Percentiles rank a stretch among this genome's conserved stretches.
Evolutionary conservation across 2,329 filamentous ascomycete species (phyloP).

Genomic region (Cephalotrichum gorgonifer): DNA sequence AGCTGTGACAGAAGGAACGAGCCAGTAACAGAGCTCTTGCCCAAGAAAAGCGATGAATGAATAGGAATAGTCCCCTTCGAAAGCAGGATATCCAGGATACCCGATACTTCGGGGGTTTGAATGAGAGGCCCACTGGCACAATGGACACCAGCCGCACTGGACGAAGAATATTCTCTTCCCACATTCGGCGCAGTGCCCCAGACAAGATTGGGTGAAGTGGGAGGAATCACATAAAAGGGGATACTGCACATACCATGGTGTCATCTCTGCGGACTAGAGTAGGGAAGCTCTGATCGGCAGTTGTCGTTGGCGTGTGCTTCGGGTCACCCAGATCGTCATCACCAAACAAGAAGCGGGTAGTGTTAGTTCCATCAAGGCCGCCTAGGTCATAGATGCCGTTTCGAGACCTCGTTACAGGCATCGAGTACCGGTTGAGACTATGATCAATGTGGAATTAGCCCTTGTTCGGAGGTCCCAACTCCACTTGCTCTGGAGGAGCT

Average conservation of each 20-base stretch:
- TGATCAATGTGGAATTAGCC: conserved; percentile 1
- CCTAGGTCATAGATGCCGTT: conserved; percentile 50
- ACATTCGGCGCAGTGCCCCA: background rate
- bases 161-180: background rate
- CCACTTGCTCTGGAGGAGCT: too few species aligned
- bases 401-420: conserved; percentile 71
- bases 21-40: background rate
- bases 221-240: background rate
- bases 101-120: background rate
- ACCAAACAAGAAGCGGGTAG: conserved; percentile 75
- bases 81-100: background rate
- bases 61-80: background rate
- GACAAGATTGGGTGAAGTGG: background rate
- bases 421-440: conserved; percentile 83
- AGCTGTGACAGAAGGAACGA: conserved; percentile 7
- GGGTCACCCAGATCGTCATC: conserved; percentile 38
- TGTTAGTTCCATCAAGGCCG: conserved; percentile 73
- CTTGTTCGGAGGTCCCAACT: too few species aligned
- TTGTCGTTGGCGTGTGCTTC: conserved; percentile 35
- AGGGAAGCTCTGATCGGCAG: conserved; percentile 76
- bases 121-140: background rate
- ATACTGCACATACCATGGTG: conserved; percentile 36
- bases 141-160: background rate
- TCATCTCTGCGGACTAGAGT: conserved; percentile 62
- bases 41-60: background rate